phyloP scores from a whole-genome alignment of 306 rosid genomes.

The Canavalia ensiformis region DNA sequence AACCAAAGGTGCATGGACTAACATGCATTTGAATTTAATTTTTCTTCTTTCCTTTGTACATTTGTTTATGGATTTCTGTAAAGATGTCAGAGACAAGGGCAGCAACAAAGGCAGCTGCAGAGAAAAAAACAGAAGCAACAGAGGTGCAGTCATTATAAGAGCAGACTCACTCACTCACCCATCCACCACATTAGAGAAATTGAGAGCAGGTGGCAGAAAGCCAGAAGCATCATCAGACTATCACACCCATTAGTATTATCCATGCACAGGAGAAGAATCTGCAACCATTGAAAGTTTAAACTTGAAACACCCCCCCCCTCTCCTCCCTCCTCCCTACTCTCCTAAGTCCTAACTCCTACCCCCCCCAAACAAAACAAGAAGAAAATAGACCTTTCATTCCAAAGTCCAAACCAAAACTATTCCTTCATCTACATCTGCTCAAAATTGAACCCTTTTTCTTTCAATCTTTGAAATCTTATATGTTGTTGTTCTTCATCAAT shows the following conservation, averaged over 20 bases:
- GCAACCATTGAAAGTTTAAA: constrained; percentile 41
- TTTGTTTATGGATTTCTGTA: constrained; percentile 66
- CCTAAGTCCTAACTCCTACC: no score
- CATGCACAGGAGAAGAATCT: constrained; percentile 69
- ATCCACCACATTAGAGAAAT: constrained; percentile 53
- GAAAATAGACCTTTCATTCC: background rate
- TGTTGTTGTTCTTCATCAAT: constrained; percentile 10
- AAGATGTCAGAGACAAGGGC: constrained; percentile 77
- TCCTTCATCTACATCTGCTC: constrained; percentile 27
- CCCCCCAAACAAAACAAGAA: constrained; percentile 24
- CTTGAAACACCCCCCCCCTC: background rate
- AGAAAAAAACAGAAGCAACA: constrained; percentile 71
- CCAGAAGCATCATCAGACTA: constrained; percentile 63
- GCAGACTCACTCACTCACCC: constrained; percentile 66
- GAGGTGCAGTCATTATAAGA: constrained; percentile 88
- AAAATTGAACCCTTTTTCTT: constrained; percentile 31
- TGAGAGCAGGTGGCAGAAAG: constrained; percentile 55
- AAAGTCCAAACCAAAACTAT: background rate
- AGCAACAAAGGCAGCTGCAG: constrained; percentile 72
- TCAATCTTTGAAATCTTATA: constrained; percentile 45
- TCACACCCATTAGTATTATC: constrained; percentile 60
- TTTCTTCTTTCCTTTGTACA: constrained; percentile 42
- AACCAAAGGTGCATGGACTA: constrained; percentile 60
- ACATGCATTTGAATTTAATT: constrained; percentile 53
- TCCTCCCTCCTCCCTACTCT: no score